phyloP scores from a whole-genome alignment of 2,329 filamentous ascomycete species.

The Pseudonectria foliicola region DNA sequence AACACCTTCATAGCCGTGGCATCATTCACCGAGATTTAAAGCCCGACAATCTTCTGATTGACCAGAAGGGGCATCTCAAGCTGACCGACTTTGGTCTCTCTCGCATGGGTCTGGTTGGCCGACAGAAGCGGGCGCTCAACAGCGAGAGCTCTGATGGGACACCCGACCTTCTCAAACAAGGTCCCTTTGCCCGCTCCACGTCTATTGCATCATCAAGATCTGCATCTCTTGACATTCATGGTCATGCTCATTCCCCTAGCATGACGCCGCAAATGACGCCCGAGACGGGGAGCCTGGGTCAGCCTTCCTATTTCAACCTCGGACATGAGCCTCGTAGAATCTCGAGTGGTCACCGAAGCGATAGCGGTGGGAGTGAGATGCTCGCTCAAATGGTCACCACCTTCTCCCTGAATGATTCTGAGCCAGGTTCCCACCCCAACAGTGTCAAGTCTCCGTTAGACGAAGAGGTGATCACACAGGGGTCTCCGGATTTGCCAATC shows the following conservation, averaged over 20 bases:
- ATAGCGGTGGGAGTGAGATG: slow-evolving; percentile 85
- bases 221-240: slow-evolving; percentile 83
- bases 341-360: slow-evolving; percentile 73
- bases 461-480: slow-evolving; percentile 66
- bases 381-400: slow-evolving; percentile 75
- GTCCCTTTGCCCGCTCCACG: slow-evolving; percentile 77
- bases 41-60: slow-evolving; percentile 93
- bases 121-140: slow-evolving; percentile 88
- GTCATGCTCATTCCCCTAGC: slow-evolving; percentile 64
- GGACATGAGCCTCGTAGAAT: slow-evolving; percentile 59
- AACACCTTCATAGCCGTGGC: slow-evolving; percentile 87
- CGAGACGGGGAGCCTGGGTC: slow-evolving; percentile 55
- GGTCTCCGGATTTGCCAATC: slow-evolving; percentile 69
- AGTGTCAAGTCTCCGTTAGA: slow-evolving; percentile 58
- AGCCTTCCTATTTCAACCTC: slow-evolving; percentile 91
- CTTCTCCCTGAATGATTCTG: slow-evolving; percentile 64
- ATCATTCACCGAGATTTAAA: slow-evolving; percentile 97
- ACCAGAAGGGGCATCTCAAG: slow-evolving; percentile 93
- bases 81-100: slow-evolving; percentile 96
- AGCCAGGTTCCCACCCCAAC: slow-evolving; percentile 33
- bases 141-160: slow-evolving; percentile 70
- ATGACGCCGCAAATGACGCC: slow-evolving; percentile 85
- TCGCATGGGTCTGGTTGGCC: slow-evolving; percentile 91
- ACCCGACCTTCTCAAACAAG: slow-evolving; percentile 86
- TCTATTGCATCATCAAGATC: slow-evolving; percentile 89